A percentile compares a stretch with the other conserved stretches of the same genome.
Evolutionary conservation across 73 alveolate species (phyloP).

Genomic region (Paramecium caudatum): DNA sequence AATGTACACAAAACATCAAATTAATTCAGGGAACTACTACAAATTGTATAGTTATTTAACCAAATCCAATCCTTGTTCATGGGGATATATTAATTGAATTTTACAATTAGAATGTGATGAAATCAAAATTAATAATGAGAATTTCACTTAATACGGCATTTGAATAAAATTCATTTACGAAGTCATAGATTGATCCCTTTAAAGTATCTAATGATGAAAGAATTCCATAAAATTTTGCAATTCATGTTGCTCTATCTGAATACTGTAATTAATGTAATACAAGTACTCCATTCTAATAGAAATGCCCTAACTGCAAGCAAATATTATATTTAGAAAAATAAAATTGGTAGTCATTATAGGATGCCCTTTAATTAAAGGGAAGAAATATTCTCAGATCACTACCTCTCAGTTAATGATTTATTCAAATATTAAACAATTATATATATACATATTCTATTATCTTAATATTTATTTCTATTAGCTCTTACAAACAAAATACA

Average conservation of each 20-base stretch:
- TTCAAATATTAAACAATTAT: no score
- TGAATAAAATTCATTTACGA: conserved; percentile 56
- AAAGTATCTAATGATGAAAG: conserved; percentile 52
- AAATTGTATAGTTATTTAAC: conserved; percentile 55
- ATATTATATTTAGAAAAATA: background rate
- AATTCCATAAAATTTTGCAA: background rate
- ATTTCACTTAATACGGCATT: conserved; percentile 82
- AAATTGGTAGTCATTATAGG: conserved; percentile 18
- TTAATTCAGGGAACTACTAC: conserved; percentile 38
- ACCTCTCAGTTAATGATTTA: no score
- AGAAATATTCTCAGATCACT: background rate
- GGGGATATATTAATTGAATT: conserved; percentile 70
- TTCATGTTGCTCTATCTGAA: conserved; percentile 38
- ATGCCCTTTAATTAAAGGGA: background rate
- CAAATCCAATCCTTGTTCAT: conserved; percentile 40
- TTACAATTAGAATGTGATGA: conserved; percentile 21
- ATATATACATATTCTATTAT: no score
- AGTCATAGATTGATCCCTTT: conserved; percentile 26
- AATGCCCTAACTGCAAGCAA: conserved; percentile 13
- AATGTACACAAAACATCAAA: conserved; percentile 31
- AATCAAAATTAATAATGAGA: conserved; percentile 77
- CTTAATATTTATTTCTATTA: no score
- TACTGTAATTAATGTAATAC: conserved; percentile 32
- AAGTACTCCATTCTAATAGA: background rate
- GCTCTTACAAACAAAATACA: no score